Evolutionary conservation across 208 protist species (phyloP), one percentile per base, ranked within the genome.

Genomic region (Phytomonas sp.): DNA sequence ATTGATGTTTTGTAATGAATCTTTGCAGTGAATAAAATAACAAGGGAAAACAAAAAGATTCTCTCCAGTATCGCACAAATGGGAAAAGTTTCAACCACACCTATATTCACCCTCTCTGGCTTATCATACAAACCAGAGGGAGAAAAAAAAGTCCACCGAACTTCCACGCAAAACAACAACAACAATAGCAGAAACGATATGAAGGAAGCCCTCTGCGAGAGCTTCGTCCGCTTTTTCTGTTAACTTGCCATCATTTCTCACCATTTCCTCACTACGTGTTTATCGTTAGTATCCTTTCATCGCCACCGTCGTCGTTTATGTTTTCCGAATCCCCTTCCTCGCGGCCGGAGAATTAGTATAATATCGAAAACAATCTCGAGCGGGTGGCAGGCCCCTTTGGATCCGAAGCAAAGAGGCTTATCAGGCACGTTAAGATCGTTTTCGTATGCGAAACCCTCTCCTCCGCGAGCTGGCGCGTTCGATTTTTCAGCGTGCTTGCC

Each of bases 391-490:
- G 83, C 53, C 79, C 85, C 67, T 85, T 83, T 31, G 85, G 77
- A 62, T 95, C 85, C 0, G 53, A 70, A 15, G 83, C 51, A 62
- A 89, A 88, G 9, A 92, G 64, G 68, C 93, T 83, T 60, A 95
- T 51, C 26, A 92, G 60, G 34, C 74, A 82, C 59, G 82, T 87
- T 43, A 93, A 61, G 36, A 88, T 62, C 17, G 84, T 87, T 72
- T 84, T 85, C 11, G 85, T 30, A 46, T 92, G 83, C 43, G 71
- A 70, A 23, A 81, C 79, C 11, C 85, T 77, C 67, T 76, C 34
- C 32, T 68, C 34, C 66, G 75, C 34, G 1, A 66, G 5, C 8
- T 46, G 63, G 34, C 70, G 65, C 13, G 51, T 46, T 32, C 4
- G 8, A 62, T 9, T 62, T 9, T 9, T 4, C 23, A 60, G 13